phyloP scores from a whole-genome alignment of 2,329 filamentous ascomycete species.

The Pezicula neosporulosa region DNA sequence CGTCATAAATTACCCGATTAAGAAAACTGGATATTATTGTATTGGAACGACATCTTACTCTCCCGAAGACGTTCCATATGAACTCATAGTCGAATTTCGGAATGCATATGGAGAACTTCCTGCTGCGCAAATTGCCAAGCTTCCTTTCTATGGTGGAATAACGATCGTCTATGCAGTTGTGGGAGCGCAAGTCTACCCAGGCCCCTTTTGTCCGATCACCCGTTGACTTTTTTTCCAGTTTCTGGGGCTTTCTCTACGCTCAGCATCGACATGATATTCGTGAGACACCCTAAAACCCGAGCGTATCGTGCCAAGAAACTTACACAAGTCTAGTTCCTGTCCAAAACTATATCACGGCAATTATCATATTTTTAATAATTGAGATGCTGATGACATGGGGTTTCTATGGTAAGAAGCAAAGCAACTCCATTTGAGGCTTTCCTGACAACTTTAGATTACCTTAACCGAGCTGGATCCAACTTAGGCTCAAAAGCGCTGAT shows the following conservation, averaged over 20 bases:
- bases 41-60: conserved; percentile 74
- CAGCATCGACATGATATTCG: conserved; percentile 90
- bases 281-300: conserved; percentile 36
- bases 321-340: conserved; percentile 67
- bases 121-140: conserved; percentile 91
- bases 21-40: conserved; percentile 95
- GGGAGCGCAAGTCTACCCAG: conserved; percentile 50
- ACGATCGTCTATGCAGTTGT: conserved; percentile 92
- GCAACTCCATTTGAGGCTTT: neutral
- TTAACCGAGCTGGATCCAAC: conserved; percentile 86
- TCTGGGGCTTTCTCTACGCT: conserved; percentile 94
- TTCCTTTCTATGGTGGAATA: conserved; percentile 94
- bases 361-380: conserved; percentile 86
- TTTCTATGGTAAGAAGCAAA: conserved; percentile 68
- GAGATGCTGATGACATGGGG: conserved; percentile 99
- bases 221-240: conserved; percentile 39
- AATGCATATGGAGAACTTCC: conserved; percentile 96
- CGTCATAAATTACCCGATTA: conserved; percentile 77
- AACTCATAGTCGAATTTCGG: conserved; percentile 82
- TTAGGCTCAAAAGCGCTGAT: conserved; percentile 80
- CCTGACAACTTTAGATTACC: conserved; percentile 65
- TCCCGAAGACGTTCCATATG: conserved; percentile 60
- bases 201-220: conserved; percentile 4
- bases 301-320: conserved; percentile 5
- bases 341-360: conserved; percentile 98